A percentile compares a stretch with the other conserved stretches of the same genome.
Evolutionary conservation across 257 asterid species (phyloP).

Genomic region (Oldenlandia corymbosa): DNA sequence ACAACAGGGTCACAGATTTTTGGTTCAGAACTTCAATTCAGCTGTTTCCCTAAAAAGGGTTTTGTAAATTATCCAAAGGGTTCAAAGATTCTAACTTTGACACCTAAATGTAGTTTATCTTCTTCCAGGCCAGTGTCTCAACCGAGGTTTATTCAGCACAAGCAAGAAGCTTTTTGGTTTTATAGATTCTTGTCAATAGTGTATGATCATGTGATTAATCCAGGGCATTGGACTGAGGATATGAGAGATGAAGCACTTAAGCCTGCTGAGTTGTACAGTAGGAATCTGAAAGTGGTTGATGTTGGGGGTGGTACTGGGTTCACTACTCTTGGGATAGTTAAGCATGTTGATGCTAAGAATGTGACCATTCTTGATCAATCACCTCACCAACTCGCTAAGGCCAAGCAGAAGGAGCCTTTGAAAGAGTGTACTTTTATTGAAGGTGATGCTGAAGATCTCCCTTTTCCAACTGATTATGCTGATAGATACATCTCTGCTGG

Average conservation of each 20-base stretch:
- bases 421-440: conserved; percentile 79
- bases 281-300: conserved; percentile 69
- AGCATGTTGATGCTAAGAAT: conserved; percentile 85
- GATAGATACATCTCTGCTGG: conserved; percentile 96
- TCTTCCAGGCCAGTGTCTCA: conserved; percentile 69
- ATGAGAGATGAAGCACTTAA: conserved; percentile 92
- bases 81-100: conserved; percentile 2
- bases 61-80: conserved; percentile 8
- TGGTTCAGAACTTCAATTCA: conserved; percentile 26
- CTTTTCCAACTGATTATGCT: conserved; percentile 65
- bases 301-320: conserved; percentile 99
- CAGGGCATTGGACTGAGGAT: conserved; percentile 68
- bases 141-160: conserved; percentile 93
- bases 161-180: conserved; percentile 39
- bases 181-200: conserved; percentile 38
- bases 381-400: conserved; percentile 93
- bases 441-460: conserved; percentile 98
- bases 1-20: conserved; percentile 14
- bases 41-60: conserved; percentile 19
- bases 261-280: conserved; percentile 26
- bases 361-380: conserved; percentile 98
- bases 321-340: conserved; percentile 86
- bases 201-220: conserved; percentile 39
- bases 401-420: conserved; percentile 76
- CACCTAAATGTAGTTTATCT: conserved; percentile 29